Evolutionary conservation across 2,329 filamentous ascomycete species (phyloP).

Genomic region (Fusarium albidum): DNA sequence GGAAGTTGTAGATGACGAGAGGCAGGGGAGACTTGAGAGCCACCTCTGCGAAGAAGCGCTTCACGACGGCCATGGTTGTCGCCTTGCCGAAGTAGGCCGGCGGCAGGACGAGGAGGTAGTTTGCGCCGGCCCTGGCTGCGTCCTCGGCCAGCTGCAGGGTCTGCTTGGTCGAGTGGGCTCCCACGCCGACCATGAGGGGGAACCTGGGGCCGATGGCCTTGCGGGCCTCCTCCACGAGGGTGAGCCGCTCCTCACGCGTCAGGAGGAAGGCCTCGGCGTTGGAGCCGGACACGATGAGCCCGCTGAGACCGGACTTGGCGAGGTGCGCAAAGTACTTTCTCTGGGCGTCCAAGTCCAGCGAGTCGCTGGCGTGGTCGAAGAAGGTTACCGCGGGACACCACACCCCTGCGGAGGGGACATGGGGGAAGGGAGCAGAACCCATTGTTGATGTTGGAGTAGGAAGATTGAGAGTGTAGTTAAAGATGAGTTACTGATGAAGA

Average conservation of each 20-base stretch:
- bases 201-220: conserved; percentile 86
- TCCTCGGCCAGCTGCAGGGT: conserved; percentile 67
- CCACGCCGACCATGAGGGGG: conserved; percentile 78
- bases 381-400: conserved; percentile 64
- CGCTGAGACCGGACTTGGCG: conserved; percentile 56
- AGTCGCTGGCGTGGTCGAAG: conserved; percentile 59
- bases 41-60: conserved; percentile 67
- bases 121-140: conserved; percentile 66
- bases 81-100: conserved; percentile 72
- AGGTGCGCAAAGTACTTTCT: conserved; percentile 61
- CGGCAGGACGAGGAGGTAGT: conserved; percentile 69
- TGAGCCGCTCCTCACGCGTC: conserved; percentile 65
- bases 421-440: too few species aligned
- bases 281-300: conserved; percentile 62
- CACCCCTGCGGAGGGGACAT: conserved; percentile 48
- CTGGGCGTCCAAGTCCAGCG: conserved; percentile 56
- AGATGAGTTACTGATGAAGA: too few species aligned
- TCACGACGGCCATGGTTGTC: conserved; percentile 64
- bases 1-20: conserved; percentile 74
- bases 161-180: conserved; percentile 71
- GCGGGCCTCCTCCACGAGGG: conserved; percentile 68
- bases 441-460: conserved; percentile 15
- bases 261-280: conserved; percentile 65
- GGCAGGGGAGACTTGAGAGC: conserved; percentile 61
- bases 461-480: too few species aligned